Conservation (phyloP, 2,329 filamentous ascomycete genomes). For the Fusarium oligoseptatum region DNA sequence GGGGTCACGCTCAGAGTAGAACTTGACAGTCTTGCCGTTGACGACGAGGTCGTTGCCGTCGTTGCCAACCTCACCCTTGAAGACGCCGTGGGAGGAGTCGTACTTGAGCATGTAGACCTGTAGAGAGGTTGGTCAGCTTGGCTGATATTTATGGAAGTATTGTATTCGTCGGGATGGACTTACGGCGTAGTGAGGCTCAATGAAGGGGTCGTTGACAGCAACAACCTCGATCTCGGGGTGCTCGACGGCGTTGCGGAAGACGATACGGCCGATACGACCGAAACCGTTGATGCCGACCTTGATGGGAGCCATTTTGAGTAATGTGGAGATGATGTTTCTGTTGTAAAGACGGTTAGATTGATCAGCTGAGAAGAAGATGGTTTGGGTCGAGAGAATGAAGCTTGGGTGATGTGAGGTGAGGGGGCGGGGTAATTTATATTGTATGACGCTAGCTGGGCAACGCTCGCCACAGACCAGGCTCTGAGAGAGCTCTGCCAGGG, state of each 20-base stretch:
- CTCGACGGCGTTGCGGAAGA: constrained; percentile 98
- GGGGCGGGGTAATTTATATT: constrained; percentile 45
- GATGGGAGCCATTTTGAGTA: constrained; percentile 61
- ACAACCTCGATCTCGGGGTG: constrained; percentile 91
- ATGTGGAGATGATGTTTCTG: constrained; percentile 31
- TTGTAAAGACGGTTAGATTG: constrained; percentile 27
- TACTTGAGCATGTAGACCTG: constrained; percentile 99
- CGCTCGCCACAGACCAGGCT: neutral
- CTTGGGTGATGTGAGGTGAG: constrained; percentile 29
- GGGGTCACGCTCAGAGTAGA: constrained; percentile 95
- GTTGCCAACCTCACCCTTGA: constrained; percentile 91
- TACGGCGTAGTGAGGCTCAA: constrained; percentile 97
- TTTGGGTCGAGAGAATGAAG: constrained; percentile 17
- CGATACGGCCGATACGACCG: constrained; percentile 98
- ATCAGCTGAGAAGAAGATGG: constrained; percentile 11
- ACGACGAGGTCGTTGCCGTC: constrained; percentile 80
- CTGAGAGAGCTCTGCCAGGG: neutral
- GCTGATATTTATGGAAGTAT: neutral
- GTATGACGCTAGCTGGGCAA: constrained; percentile 27
- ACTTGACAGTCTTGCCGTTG: constrained; percentile 95
- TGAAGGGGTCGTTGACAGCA: constrained; percentile 99
- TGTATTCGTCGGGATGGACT: constrained; percentile 58
- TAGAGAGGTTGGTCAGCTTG: constrained; percentile 23
- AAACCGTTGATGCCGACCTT: constrained; percentile 99
- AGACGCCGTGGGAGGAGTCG: constrained; percentile 95